These are phyloP conservation scores for Colletotrichum higginsianum DNA, from an alignment of 2,329 filamentous ascomycete species.

Conservation along the genomic window DNA sequence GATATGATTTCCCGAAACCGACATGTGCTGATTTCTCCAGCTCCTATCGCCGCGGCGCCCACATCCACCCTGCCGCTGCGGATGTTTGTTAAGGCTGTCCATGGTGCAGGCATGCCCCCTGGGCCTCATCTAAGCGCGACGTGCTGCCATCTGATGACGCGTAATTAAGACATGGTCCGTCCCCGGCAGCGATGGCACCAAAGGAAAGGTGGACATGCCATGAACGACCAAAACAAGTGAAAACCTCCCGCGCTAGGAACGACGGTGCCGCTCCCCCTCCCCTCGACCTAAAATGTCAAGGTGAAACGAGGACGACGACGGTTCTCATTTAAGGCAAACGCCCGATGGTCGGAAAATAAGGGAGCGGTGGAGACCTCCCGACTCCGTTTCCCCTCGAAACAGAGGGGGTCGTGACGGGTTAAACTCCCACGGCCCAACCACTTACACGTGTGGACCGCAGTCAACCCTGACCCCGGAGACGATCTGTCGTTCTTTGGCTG, in stretches of 20 bases:
- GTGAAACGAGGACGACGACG: constrained; percentile 32
- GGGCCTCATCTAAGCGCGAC: constrained; percentile 36
- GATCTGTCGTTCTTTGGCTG: constrained; percentile 13
- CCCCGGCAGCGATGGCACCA: not conserved
- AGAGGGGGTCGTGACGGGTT: constrained; percentile 15
- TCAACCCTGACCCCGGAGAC: constrained; percentile 21
- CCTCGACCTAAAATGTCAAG: constrained; percentile 9
- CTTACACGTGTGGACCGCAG: not conserved
- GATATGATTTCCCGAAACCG: constrained; percentile 16
- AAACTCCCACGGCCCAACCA: constrained; percentile 6
- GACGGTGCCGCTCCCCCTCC: not conserved
- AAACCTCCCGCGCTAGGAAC: constrained; percentile 5
- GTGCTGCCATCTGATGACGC: constrained; percentile 28
- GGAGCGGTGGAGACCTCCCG: constrained; percentile 16
- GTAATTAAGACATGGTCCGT: constrained; percentile 30
- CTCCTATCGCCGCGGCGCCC: not conserved
- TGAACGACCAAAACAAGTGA: not conserved
- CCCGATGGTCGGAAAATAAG: constrained; percentile 32
- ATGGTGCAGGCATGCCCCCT: constrained; percentile 30
- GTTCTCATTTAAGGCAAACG: constrained; percentile 33
- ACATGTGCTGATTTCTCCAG: not conserved
- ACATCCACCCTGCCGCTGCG: not conserved
- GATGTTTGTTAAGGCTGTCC: constrained; percentile 24
- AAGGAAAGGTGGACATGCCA: not conserved
- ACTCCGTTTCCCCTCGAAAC: constrained; percentile 33